phyloP scores from a whole-genome alignment of 805 yeast genomes.

The Diddensiella caesifluorescens region DNA sequence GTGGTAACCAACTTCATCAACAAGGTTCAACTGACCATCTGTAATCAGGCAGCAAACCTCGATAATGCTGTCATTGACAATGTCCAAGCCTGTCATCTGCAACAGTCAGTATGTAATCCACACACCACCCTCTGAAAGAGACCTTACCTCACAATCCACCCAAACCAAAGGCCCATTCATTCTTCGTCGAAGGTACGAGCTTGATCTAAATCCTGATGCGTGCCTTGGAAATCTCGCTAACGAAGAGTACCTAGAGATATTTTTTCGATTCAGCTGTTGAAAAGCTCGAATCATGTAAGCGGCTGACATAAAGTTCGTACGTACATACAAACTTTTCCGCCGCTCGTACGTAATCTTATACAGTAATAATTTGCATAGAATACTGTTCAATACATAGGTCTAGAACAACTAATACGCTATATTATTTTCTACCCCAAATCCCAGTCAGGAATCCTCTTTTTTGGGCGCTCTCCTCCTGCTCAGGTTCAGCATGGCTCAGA shows the following conservation, averaged over 20 bases:
- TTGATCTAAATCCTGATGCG: too few relatives aligned
- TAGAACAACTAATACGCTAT: neutral
- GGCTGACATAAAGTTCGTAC: too few relatives aligned
- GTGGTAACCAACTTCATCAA: conserved; percentile 72
- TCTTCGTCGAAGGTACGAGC: neutral
- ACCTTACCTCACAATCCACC: conserved; percentile 85
- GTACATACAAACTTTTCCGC: too few relatives aligned
- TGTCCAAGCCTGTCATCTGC: conserved; percentile 87
- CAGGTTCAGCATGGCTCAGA: conserved; percentile 19
- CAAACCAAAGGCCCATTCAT: conserved; percentile 53
- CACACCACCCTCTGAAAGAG: too few relatives aligned
- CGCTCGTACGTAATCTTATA: too few relatives aligned
- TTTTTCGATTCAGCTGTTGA: too few relatives aligned
- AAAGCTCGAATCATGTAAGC: too few relatives aligned
- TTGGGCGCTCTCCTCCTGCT: conserved; percentile 32
- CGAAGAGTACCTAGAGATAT: too few relatives aligned
- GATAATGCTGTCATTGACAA: conserved; percentile 73
- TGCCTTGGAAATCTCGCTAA: too few relatives aligned
- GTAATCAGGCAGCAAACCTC: conserved; percentile 91
- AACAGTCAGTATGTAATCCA: neutral
- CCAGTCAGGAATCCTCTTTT: conserved; percentile 66
- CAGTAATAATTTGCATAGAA: too few relatives aligned
- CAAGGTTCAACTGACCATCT: conserved; percentile 66
- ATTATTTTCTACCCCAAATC: conserved; percentile 17
- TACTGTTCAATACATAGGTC: neutral